These are phyloP conservation scores for Trypethelium eluteriae DNA, from an alignment of 495 filamentous ascomycete genomes.

Conservation along the genomic window DNA sequence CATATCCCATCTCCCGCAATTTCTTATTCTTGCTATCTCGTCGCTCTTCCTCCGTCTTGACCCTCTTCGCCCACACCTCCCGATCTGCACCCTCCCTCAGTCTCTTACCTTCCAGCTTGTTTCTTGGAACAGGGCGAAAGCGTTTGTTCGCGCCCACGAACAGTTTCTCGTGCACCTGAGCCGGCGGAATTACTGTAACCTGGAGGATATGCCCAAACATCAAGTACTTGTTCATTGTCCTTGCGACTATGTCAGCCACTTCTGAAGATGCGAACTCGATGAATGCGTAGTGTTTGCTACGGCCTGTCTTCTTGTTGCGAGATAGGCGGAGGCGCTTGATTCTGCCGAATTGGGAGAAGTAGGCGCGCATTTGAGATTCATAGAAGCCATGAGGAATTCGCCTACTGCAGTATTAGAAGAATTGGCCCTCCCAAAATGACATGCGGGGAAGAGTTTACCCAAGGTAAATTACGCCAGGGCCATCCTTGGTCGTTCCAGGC, in stretches of 20 bases:
- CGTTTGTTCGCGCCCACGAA: slow-evolving; percentile 83
- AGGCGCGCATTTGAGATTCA: slow-evolving; percentile 86
- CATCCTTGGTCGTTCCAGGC: slow-evolving; percentile 36
- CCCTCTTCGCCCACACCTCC: slow-evolving; percentile 66
- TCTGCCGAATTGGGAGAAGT: slow-evolving; percentile 91
- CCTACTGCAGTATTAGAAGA: slow-evolving; percentile 33
- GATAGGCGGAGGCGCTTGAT: slow-evolving; percentile 77
- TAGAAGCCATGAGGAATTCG: slow-evolving; percentile 93
- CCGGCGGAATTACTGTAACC: slow-evolving; percentile 65
- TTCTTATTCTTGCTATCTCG: slow-evolving; percentile 59
- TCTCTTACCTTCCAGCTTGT: slow-evolving; percentile 67
- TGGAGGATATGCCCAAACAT: slow-evolving; percentile 88
- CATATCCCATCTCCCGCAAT: slow-evolving; percentile 75
- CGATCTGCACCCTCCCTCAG: slow-evolving; percentile 62
- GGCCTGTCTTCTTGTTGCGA: slow-evolving; percentile 80
- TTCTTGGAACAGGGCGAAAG: slow-evolving; percentile 68
- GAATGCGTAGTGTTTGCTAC: slow-evolving; percentile 86
- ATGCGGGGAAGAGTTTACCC: slow-evolving; percentile 42
- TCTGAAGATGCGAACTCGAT: slow-evolving; percentile 72
- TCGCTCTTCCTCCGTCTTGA: slow-evolving; percentile 60
- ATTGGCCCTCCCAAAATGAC: background rate
- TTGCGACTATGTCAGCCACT: slow-evolving; percentile 80
- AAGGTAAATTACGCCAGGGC: slow-evolving; percentile 77
- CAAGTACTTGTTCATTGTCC: slow-evolving; percentile 96
- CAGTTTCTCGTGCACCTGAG: slow-evolving; percentile 68